Conservation (phyloP, 129 eudicot species). For the Artemisia tridentata region DNA sequence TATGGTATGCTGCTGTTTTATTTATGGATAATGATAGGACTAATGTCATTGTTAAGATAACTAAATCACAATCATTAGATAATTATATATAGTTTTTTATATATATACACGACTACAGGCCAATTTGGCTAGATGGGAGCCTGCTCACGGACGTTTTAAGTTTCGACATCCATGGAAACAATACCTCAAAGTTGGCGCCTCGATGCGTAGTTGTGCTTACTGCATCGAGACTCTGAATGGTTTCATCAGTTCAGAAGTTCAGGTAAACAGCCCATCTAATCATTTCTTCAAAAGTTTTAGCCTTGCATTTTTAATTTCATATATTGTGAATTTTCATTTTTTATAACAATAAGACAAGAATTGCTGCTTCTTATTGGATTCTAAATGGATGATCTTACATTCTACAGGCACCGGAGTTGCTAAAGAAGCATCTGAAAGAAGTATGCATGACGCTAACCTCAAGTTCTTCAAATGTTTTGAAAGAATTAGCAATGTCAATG, state of each 20-base stretch:
- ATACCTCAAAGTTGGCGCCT: constrained; percentile 73
- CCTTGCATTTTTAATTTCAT: background rate
- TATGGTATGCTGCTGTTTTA: constrained; percentile 40
- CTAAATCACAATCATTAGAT: background rate
- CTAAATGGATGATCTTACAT: constrained; percentile 11
- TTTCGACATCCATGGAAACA: constrained; percentile 90
- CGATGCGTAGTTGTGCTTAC: constrained; percentile 73
- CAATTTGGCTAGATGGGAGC: constrained; percentile 90
- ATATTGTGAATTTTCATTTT: background rate
- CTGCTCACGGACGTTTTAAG: constrained; percentile 73
- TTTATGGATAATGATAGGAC: too few relatives aligned
- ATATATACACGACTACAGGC: constrained; percentile 46
- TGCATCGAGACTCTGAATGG: constrained; percentile 67
- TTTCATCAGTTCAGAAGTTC: constrained; percentile 47
- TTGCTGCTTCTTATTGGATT: background rate
- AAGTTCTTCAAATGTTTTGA: constrained; percentile 50
- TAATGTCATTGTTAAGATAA: background rate
- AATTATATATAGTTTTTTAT: background rate
- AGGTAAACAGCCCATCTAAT: constrained; percentile 40
- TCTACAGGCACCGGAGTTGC: constrained; percentile 58
- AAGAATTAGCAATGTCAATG: constrained; percentile 54
- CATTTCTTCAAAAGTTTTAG: background rate
- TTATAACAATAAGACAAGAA: background rate
- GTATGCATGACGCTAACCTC: constrained; percentile 54
- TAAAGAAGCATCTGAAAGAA: constrained; percentile 60